Base-by-base conservation (phyloP, 2,329 filamentous ascomycete species). In the Ophiosphaerella korrae region DNA sequence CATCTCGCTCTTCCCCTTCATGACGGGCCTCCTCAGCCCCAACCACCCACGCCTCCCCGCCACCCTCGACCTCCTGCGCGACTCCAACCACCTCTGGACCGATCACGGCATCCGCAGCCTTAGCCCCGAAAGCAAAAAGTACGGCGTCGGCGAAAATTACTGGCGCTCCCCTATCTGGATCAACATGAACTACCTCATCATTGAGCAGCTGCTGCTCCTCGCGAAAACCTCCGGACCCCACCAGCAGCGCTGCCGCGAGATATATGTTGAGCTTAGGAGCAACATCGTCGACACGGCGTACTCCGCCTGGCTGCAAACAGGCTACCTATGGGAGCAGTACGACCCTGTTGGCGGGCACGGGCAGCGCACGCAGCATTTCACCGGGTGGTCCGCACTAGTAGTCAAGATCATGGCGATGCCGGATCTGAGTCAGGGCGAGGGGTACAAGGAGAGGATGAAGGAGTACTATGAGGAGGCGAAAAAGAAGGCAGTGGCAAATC, bases 251-350 rank as follows among this genome's bases (percentile, higher is more conserved):
- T 90, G 92, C 9, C 78, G 77, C 14, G 80, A 85, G 40, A 80
- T 96, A 51, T 97, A 96, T 76, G 84, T 78, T 23, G 79, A 83
- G 32, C 82, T 97, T 37, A 85, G 93, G 42, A 83, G 82, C 70
- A 97, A 96, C 68, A 77, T 97, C 12, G 88, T 97, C 26, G 82
- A 92, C 47, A 96, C 92, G 1, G 88, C 97, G 13, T 96, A 88
- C 78, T 83, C 85, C 45, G 87, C 87, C 68, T 97, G 92, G 91
- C 78, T 86, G 68, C 83, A 89, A 69, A 97, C 93, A 0, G 92
- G 92, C n/a, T 97, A 96, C 70, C 91, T 91, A 0, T 97, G 92
- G 92, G 92, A 97, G 76, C 92, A 97, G 77, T 97, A 96, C 75
- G 89, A 95, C 73, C 90, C 92, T 0, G 90, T 96, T 62, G 94